These are phyloP conservation scores for Metschnikowia lunata DNA, from an alignment of 805 yeast species.

Conservation along the genomic window DNA sequence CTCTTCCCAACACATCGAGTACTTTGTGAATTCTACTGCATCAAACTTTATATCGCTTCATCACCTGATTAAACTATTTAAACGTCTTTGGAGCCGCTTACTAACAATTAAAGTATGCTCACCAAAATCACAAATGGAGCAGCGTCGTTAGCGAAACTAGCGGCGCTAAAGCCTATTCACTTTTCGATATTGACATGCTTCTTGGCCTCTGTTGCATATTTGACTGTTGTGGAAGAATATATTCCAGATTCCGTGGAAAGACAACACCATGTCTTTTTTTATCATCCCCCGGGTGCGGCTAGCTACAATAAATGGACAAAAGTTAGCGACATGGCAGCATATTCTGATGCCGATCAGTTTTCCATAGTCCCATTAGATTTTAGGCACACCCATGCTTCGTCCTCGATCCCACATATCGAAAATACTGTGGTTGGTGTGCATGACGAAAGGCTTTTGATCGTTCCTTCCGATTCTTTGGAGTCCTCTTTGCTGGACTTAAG, in stretches of 20 bases:
- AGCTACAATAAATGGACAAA: conserved; percentile 45
- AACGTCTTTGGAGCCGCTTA: neutral
- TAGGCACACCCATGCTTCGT: conserved; percentile 37
- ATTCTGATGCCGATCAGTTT: conserved; percentile 42
- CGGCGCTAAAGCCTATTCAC: conserved; percentile 86
- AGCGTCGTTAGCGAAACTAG: conserved; percentile 45
- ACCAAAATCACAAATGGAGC: conserved; percentile 28
- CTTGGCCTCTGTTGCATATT: conserved; percentile 74
- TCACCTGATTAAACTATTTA: neutral
- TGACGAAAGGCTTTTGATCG: conserved; percentile 41
- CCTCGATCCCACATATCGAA: conserved; percentile 39
- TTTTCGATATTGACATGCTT: conserved; percentile 67
- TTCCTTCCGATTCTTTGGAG: conserved; percentile 27
- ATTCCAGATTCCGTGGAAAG: conserved; percentile 42
- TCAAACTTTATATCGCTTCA: neutral
- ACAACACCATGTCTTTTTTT: conserved; percentile 24
- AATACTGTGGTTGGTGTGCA: conserved; percentile 35
- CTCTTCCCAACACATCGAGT: too few species aligned
- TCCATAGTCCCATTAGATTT: conserved; percentile 57
- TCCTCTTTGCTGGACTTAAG: conserved; percentile 22
- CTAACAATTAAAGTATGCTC: conserved; percentile 22
- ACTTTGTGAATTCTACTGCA: too few species aligned
- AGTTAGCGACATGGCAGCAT: conserved; percentile 39
- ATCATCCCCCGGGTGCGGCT: conserved; percentile 34
- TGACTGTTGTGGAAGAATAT: conserved; percentile 68